Base-by-base conservation (phyloP, 129 eudicot species). In the Artemisia tridentata region DNA sequence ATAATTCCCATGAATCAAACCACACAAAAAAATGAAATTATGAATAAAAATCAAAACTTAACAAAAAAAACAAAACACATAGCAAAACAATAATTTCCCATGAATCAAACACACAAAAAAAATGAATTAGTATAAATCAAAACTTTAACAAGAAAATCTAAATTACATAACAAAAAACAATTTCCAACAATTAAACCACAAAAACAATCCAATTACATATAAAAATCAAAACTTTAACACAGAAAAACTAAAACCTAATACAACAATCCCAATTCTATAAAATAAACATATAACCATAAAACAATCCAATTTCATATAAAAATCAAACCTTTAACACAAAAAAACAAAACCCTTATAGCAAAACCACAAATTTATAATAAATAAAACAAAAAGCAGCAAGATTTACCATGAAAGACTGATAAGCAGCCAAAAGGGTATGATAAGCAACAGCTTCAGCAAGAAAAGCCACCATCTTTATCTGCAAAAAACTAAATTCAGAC, bases 401-500 rank as follows among this genome's bases (percentile, higher is more conserved):
- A 46, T 51, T 41, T 81, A 89, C 95, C 91, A 83, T 56, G 61
- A 80, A 23, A 27, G 88, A 86, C 0, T 38, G 45, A 38, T 7
- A 38, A 84, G 86, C 88, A 80, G 83, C 76, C 67, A 87, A 67
- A 63, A 87, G 69, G 76, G 95, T 53, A 14, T 84, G 71, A 46
- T 67, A 58, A 63, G 81, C 64, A 69, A 80, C 69, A 72, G 82
- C 74, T 67, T 83, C 82, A 78, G 80, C 68, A 49, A 77, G 18
- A 15, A 85, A 80, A 69, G 74, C 50, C 29, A 46, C 66, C 72
- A 75, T 62, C 38, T 45, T 69, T 58, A 29, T 79, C 75, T 69
- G 72, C 78, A 77, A 27, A 78, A 72, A 75, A 51, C 58, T 71
- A 70, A 71, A 54, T 23, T 86, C 74, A 76, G 74, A 85, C 45